These are phyloP conservation scores for Penicillium waksmanii DNA, from an alignment of 495 filamentous ascomycete species.

Conservation along the genomic window DNA sequence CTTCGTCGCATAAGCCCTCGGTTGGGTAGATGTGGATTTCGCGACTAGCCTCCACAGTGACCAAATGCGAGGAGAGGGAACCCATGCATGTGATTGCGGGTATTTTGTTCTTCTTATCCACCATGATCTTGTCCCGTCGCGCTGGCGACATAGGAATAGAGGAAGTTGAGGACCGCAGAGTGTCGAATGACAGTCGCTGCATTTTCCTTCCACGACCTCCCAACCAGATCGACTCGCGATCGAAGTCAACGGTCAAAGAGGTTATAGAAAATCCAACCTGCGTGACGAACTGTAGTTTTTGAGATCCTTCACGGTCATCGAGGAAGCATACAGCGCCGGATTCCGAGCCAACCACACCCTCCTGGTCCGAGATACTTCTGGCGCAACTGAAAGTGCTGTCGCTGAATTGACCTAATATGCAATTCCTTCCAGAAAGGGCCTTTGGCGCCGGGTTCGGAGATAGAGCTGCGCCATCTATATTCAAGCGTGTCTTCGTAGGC, in stretches of 20 bases:
- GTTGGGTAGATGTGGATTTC: slow-evolving; percentile 67
- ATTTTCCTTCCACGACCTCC: slow-evolving; percentile 54
- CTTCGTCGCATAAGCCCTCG: slow-evolving; percentile 34
- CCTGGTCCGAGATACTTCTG: slow-evolving; percentile 67
- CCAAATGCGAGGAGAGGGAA: slow-evolving; percentile 65
- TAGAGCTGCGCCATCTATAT: slow-evolving; percentile 40
- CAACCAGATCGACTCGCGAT: slow-evolving; percentile 55
- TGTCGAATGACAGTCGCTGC: slow-evolving; percentile 43
- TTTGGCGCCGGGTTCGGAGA: slow-evolving; percentile 53
- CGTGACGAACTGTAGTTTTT: slow-evolving; percentile 56
- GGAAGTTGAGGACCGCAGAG: slow-evolving; percentile 30
- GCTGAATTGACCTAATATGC: slow-evolving; percentile 59
- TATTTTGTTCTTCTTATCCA: slow-evolving; percentile 31
- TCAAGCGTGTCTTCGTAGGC: slow-evolving; percentile 51
- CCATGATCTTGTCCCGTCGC: slow-evolving; percentile 22
- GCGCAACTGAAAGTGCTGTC: slow-evolving; percentile 83
- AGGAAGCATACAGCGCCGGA: slow-evolving; percentile 58
- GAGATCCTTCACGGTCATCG: slow-evolving; percentile 73
- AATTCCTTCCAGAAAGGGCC: slow-evolving; percentile 64
- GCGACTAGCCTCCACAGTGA: slow-evolving; percentile 75
- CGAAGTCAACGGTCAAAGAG: slow-evolving; percentile 59
- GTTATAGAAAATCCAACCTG: slow-evolving; percentile 44
- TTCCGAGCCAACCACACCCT: slow-evolving; percentile 53
- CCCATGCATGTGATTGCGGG: slow-evolving; percentile 67
- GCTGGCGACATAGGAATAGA: slow-evolving; percentile 33